Evolutionary conservation across 2,329 filamentous ascomycete species (phyloP).

Genomic region (Neofusicoccum parvum): DNA sequence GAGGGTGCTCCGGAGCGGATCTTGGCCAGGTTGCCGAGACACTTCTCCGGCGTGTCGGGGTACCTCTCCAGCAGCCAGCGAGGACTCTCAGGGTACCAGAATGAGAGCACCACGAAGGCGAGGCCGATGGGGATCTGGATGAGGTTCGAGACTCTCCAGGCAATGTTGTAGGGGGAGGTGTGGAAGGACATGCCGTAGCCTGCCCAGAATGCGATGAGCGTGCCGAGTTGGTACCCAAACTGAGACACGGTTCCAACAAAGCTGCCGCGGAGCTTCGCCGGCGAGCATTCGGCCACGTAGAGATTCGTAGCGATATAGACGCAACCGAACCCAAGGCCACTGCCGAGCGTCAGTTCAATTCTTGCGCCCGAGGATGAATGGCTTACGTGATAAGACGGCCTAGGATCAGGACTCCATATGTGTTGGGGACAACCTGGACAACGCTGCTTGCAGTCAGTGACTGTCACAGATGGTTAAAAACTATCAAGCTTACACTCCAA

Average conservation of each 20-base stretch:
- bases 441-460: constrained; percentile 30
- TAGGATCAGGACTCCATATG: constrained; percentile 43
- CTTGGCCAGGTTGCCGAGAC: constrained; percentile 35
- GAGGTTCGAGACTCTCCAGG: constrained; percentile 47
- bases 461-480: not conserved
- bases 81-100: constrained; percentile 44
- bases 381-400: constrained; percentile 43
- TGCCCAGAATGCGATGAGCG: constrained; percentile 48
- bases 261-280: constrained; percentile 42
- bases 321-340: constrained; percentile 46
- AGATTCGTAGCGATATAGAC: constrained; percentile 47
- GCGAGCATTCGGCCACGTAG: constrained; percentile 47
- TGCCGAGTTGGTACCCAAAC: constrained; percentile 49
- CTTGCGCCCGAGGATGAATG: no score
- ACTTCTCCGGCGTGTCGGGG: constrained; percentile 35
- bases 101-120: constrained; percentile 39
- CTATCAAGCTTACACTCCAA: constrained; percentile 36
- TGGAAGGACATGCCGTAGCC: constrained; percentile 49
- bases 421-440: constrained; percentile 46
- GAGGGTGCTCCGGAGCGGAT: constrained; percentile 35
- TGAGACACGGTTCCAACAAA: constrained; percentile 47
- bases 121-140: constrained; percentile 47
- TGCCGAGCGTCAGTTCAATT: constrained; percentile 23
- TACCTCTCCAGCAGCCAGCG: constrained; percentile 41
- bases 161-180: constrained; percentile 45